Evolutionary conservation across 371 early-diverging fungal species (phyloP).

Genomic region (Nosema granulosis): DNA sequence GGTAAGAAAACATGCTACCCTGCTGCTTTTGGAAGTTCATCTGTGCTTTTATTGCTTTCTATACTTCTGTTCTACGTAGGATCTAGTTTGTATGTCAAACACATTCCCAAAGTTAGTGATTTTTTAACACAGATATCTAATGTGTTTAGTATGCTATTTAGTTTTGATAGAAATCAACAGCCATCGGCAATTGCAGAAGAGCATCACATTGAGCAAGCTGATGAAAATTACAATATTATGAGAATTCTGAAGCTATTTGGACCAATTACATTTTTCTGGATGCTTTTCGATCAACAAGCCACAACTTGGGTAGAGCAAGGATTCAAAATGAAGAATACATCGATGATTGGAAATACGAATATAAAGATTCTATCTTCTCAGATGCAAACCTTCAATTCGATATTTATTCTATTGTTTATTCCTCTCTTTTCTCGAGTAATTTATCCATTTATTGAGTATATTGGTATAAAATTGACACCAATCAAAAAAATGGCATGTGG

Average conservation of each 20-base stretch:
- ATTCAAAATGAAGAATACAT: constrained; percentile 54
- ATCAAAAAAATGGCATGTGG: constrained; percentile 67
- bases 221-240: constrained; percentile 1
- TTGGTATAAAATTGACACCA: constrained; percentile 61
- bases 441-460: constrained; percentile 67
- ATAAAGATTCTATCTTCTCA: constrained; percentile 59
- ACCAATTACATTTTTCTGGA: constrained; percentile 66
- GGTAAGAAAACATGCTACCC: constrained; percentile 59
- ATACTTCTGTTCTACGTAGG: constrained; percentile 57
- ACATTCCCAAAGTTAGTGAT: constrained; percentile 11
- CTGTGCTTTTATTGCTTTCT: constrained; percentile 51
- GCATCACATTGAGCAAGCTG: background rate
- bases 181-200: background rate
- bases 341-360: constrained; percentile 13
- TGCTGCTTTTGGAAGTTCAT: constrained; percentile 60
- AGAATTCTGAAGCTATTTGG: constrained; percentile 46
- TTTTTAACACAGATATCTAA: constrained; percentile 15
- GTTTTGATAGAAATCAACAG: too few relatives aligned
- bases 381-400: constrained; percentile 67
- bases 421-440: constrained; percentile 69
- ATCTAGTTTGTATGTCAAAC: constrained; percentile 20
- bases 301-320: constrained; percentile 68
- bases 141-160: too few relatives aligned
- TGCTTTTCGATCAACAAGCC: constrained; percentile 67
- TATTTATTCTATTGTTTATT: constrained; percentile 69